Percentiles rank a stretch among this genome's conserved stretches.
Evolutionary conservation across 768 basidiomycete species (phyloP).

Genomic region (Pulveroboletus sp.): DNA sequence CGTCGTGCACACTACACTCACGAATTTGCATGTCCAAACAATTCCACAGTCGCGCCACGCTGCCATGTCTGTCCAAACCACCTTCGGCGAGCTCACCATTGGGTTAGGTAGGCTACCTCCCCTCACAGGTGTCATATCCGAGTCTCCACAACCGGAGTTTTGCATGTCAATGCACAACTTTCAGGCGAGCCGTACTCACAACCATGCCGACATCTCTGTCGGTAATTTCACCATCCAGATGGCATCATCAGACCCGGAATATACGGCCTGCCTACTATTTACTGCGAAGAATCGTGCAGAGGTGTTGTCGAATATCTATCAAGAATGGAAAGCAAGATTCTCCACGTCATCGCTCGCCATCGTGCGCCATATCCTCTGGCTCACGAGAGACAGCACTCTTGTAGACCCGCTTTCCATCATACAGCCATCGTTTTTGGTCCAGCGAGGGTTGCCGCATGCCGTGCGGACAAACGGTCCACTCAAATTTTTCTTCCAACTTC

Average conservation of each 20-base stretch:
- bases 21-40: conserved; percentile 15
- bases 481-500: conserved; percentile 76
- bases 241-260: conserved; percentile 31
- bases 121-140: background rate
- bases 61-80: conserved; percentile 1
- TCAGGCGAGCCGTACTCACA: conserved; percentile 13
- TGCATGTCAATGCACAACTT: conserved; percentile 17
- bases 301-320: conserved; percentile 18
- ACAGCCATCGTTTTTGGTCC: conserved; percentile 82
- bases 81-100: conserved; percentile 17
- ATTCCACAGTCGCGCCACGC: background rate
- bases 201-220: conserved; percentile 17
- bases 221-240: conserved; percentile 24
- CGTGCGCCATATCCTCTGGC: conserved; percentile 47
- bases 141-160: conserved; percentile 17
- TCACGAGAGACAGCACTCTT: conserved; percentile 47
- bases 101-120: conserved; percentile 9
- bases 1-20: conserved; percentile 14
- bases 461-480: conserved; percentile 70
- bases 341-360: conserved; percentile 36
- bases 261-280: conserved; percentile 16
- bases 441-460: conserved; percentile 63
- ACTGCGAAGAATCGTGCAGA: conserved; percentile 9
- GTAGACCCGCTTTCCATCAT: conserved; percentile 80
- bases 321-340: conserved; percentile 30